These are phyloP conservation scores for Elasticomyces elasticus DNA, from an alignment of 495 filamentous ascomycete species.

Conservation along the genomic window DNA sequence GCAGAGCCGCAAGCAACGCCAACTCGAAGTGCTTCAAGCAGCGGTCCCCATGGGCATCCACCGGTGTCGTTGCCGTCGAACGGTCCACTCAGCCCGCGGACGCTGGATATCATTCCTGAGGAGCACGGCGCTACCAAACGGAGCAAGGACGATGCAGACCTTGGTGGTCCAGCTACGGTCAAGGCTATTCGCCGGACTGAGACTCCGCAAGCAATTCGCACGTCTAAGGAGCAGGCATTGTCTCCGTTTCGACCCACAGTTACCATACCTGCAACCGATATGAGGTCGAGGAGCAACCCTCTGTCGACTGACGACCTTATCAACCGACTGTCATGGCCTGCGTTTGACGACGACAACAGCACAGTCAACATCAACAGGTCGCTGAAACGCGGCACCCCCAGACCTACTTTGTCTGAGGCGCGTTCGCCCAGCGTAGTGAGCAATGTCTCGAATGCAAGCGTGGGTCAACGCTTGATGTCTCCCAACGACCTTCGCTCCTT, in stretches of 20 bases:
- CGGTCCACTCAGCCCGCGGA: constrained; percentile 13
- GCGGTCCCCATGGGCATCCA: background rate
- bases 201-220: constrained; percentile 23
- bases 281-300: constrained; percentile 3
- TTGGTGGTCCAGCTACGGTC: constrained; percentile 29
- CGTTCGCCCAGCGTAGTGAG: constrained; percentile 33
- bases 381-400: constrained; percentile 27
- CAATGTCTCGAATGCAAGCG: constrained; percentile 43
- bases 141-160: constrained; percentile 25
- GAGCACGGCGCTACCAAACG: constrained; percentile 33
- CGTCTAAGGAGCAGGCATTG: constrained; percentile 2
- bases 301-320: constrained; percentile 46
- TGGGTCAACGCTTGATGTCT: constrained; percentile 34
- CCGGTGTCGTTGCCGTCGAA: constrained; percentile 18
- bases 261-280: background rate
- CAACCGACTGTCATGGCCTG: constrained; percentile 42
- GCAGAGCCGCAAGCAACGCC: background rate
- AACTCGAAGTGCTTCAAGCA: background rate
- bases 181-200: constrained; percentile 26
- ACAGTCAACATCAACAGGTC: constrained; percentile 29
- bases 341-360: constrained; percentile 39
- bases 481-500: constrained; percentile 52
- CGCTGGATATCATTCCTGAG: constrained; percentile 36
- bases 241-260: constrained; percentile 4
- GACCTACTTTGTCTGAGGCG: constrained; percentile 24